Percentiles rank a stretch among this genome's conserved stretches.
These are phyloP conservation scores for Vaccinium macrocarpon DNA, from an alignment of 148 eudicot species.

Conservation along the genomic window DNA sequence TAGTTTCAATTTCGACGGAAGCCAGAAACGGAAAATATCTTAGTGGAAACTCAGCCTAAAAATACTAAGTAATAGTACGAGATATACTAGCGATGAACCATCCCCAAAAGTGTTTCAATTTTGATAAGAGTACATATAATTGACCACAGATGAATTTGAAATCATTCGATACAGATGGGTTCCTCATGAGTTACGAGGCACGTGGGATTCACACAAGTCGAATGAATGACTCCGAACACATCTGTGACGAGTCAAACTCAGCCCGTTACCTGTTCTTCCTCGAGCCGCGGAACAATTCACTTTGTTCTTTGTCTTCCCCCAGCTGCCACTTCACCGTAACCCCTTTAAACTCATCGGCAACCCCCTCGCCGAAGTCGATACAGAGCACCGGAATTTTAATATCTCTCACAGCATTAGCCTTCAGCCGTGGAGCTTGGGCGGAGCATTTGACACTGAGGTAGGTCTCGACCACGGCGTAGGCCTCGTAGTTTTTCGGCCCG, in stretches of 20 bases:
- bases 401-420: slow-evolving; percentile 29
- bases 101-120: not conserved
- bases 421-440: slow-evolving; percentile 36
- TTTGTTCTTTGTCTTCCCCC: slow-evolving; percentile 23
- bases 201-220: too few relatives aligned
- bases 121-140: too few relatives aligned
- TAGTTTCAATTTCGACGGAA: not conserved
- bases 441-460: slow-evolving; percentile 35
- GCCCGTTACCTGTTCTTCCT: not conserved
- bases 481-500: slow-evolving; percentile 31
- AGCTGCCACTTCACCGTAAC: slow-evolving; percentile 44
- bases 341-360: slow-evolving; percentile 40
- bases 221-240: not conserved
- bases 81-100: not conserved
- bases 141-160: too few relatives aligned
- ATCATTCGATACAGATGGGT: too few relatives aligned
- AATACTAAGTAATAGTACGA: too few relatives aligned
- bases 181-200: too few relatives aligned
- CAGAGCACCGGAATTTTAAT: slow-evolving; percentile 24
- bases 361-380: slow-evolving; percentile 47
- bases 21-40: too few relatives aligned
- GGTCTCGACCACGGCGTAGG: slow-evolving; percentile 33
- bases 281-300: not conserved
- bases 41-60: too few relatives aligned
- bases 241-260: not conserved